Percentiles rank a stretch among this genome's conserved stretches.
Evolutionary conservation across 352 stramenopile genomes (phyloP).

Genomic region (Plasmopara halstedii): DNA sequence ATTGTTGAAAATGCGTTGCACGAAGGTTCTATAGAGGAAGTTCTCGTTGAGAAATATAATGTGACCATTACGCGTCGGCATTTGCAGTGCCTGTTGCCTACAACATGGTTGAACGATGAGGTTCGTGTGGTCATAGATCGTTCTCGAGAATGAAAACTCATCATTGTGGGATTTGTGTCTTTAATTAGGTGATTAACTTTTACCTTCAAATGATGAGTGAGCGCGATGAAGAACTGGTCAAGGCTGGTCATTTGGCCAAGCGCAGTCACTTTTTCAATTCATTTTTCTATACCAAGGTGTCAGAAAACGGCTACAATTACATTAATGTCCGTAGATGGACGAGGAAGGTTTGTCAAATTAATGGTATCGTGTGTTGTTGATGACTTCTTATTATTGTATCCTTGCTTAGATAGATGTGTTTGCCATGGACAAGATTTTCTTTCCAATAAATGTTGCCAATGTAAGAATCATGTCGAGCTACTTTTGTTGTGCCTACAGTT

Average conservation of each 20-base stretch:
- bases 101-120: slow-evolving; percentile 78
- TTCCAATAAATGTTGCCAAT: slow-evolving; percentile 82
- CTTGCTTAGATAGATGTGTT: slow-evolving; percentile 72
- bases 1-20: slow-evolving; percentile 54
- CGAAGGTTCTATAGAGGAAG: slow-evolving; percentile 40
- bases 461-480: slow-evolving; percentile 24
- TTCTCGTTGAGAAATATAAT: slow-evolving; percentile 78
- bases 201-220: slow-evolving; percentile 76
- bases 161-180: background rate
- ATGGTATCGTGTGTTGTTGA: background rate
- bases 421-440: slow-evolving; percentile 86
- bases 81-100: slow-evolving; percentile 61
- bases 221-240: slow-evolving; percentile 54
- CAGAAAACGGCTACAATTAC: slow-evolving; percentile 77
- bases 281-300: slow-evolving; percentile 83
- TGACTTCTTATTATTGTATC: background rate
- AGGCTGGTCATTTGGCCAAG: slow-evolving; percentile 34
- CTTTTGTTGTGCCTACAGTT: background rate
- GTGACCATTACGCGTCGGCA: slow-evolving; percentile 69
- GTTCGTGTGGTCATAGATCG: slow-evolving; percentile 18
- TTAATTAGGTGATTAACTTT: slow-evolving; percentile 84
- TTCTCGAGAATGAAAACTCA: no score
- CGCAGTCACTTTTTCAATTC: slow-evolving; percentile 83
- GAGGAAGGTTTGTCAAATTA: slow-evolving; percentile 41
- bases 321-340: slow-evolving; percentile 80